Base-by-base conservation (phyloP, 345 rosid genomes). In the Kernera saxatilis region DNA sequence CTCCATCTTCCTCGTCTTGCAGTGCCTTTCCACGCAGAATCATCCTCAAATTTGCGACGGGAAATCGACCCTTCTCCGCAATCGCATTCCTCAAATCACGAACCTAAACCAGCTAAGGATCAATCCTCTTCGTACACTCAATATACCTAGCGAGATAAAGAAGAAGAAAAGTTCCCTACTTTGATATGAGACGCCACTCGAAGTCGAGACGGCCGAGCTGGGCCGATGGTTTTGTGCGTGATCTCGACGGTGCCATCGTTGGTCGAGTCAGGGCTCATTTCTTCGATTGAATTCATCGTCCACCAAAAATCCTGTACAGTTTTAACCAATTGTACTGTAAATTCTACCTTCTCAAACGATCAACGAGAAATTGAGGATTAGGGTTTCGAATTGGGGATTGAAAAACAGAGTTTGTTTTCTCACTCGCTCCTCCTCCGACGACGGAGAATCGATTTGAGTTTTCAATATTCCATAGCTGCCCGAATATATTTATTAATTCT, bases 221-320 rank as follows among this genome's bases (percentile, higher is more conserved):
- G 96, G 72, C 97, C 97, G 15, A 91, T 80, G 44, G 89, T 82
- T 82, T 79, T 87, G 77, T 89, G 76, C 4, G 77, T 73, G 72
- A 91, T 84, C 77, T 84, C 90, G 8, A 83, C 84, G 74, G 52
- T 56, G 29, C 67, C 79, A 55, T 72, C 73, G 37, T 69, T 60
- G 49, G 19, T 54, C 39, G 51, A 33, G 6, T 36, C 44, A 30
- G 64, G 35, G 62, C 43, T 64, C 74, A 10, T 74, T 29, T 75
- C 80, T 58, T 71, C 87, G 8, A 41, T 64, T 44, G 73, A 82
- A 48, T 74, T 84, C 23, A 57, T 63, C 74, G 72, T 71, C 50
- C 53, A 62, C 61, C 3, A 44, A 27, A 17, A 35, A 56, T 51
- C 27, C 12, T 50, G 7, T 14, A 17, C 22, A 14, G 3, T 9